A percentile compares a stretch with the other conserved stretches of the same genome.
phyloP scores from a whole-genome alignment of 257 asterid genomes.

The Nicotiana undulata region DNA sequence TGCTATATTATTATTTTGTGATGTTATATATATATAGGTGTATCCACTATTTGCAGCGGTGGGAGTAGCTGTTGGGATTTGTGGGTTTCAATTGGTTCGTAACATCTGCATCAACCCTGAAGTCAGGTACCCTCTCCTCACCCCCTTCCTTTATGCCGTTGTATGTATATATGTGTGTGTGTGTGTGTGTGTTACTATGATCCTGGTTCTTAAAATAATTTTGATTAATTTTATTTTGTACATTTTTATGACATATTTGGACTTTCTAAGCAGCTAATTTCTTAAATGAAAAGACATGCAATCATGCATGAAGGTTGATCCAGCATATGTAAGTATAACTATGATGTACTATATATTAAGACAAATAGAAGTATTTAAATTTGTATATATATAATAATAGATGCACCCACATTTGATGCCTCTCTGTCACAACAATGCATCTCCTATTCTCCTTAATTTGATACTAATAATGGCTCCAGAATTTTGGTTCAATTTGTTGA shows the following conservation, averaged over 20 bases:
- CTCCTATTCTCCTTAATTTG: neutral
- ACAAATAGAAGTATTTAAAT: neutral
- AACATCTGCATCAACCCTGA: slow-evolving; percentile 72
- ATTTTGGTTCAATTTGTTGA: neutral
- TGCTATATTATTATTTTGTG: neutral
- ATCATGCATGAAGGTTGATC: neutral
- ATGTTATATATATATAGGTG: neutral
- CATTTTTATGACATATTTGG: neutral
- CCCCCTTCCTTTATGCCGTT: neutral
- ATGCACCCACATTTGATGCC: neutral
- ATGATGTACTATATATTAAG: neutral
- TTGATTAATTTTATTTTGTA: neutral
- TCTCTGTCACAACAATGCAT: neutral
- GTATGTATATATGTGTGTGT: neutral
- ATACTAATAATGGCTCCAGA: neutral
- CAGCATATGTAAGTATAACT: neutral
- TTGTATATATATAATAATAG: neutral
- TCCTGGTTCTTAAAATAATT: neutral
- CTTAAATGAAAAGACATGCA: neutral
- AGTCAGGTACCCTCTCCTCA: slow-evolving; percentile 54
- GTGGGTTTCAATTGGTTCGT: slow-evolving; percentile 82
- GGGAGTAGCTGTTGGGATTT: slow-evolving; percentile 82
- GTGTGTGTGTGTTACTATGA: neutral
- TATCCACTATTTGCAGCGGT: slow-evolving; percentile 30
- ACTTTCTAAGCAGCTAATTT: neutral